These are phyloP conservation scores for Penicillium corylophilum DNA, from an alignment of 2,329 filamentous ascomycete genomes.

Conservation along the genomic window DNA sequence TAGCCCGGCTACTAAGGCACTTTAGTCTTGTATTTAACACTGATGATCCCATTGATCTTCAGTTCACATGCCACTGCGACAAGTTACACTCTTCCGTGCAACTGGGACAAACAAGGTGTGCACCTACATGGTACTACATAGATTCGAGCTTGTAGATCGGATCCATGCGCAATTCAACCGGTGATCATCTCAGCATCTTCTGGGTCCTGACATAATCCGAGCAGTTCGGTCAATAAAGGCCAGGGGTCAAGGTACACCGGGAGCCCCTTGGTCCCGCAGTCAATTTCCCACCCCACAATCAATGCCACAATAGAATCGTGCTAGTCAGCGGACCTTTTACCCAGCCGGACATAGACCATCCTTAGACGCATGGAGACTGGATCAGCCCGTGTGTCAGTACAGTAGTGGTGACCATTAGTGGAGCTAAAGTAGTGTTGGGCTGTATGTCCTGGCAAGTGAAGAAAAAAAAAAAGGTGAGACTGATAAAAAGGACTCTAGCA, in stretches of 20 bases:
- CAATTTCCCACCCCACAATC: neutral
- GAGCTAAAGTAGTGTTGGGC: neutral
- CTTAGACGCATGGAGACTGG: neutral
- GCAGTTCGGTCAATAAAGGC: neutral
- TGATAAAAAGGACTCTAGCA: neutral
- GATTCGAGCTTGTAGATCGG: neutral
- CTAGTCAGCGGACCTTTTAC: neutral
- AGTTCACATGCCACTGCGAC: neutral
- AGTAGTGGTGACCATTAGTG: no score
- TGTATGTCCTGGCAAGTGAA: neutral
- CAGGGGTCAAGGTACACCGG: neutral
- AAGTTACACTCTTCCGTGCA: neutral
- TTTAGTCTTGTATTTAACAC: neutral
- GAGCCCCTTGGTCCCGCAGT: neutral
- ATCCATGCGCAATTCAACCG: constrained; percentile 5
- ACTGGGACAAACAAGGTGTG: neutral
- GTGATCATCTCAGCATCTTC: neutral
- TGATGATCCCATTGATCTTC: neutral
- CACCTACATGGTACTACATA: neutral
- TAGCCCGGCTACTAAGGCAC: neutral
- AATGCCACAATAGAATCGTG: neutral
- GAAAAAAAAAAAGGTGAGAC: no score
- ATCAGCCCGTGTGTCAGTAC: neutral
- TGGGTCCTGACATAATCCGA: neutral
- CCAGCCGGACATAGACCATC: neutral